Evolutionary conservation across 140 eudicot species (phyloP), one percentile per base, ranked within the genome.

Genomic region (Flaveria floridana): DNA sequence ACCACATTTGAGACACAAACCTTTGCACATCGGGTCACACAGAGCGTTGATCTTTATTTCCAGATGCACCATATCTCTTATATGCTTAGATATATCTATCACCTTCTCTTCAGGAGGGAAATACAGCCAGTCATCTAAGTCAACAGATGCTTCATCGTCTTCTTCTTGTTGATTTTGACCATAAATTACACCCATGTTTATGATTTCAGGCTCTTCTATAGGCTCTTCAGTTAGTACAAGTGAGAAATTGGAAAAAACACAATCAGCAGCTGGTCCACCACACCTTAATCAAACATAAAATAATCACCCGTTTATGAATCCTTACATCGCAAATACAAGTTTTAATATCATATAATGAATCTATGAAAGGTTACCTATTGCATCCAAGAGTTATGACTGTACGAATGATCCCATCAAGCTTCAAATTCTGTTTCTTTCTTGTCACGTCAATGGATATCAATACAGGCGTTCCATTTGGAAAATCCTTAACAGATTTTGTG

Each of bases 341-440:
- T 44, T 10, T 44, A 44, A 44, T 44, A 11, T 44, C 50, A 44
- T 10, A 44, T 44, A 9, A 44, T 10, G 50, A 10, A 44, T 44
- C 50, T 9, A 1, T 44, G 0, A 44, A 44, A 44, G 12, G 50
- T 44, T 87, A 93, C 99, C 97, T 94, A 23, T 85, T 83, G 85
- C 99, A 94, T 47, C 76, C 83, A 28, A 94, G 99, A 47, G 90
- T 73, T 42, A 94, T 28, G 51, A 94, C 97, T 1, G 99, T 86
- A 2, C 95, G 86, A 55, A 94, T 85, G 82, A 94, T 86, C 44
- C 99, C 99, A 50, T 94, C 97, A 73, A 94, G 95, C 80, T 96
- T 84, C 84, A 94, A 63, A 76, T 84, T 91, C 16, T 72, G 81
- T 71, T 87, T 94, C 83, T 83, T 94, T 74, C 95, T 79, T 7